A percentile compares a stretch with the other conserved stretches of the same genome.
Evolutionary conservation across 495 filamentous ascomycete genomes (phyloP).

Genomic region (Xanthoparmelia taractica): DNA sequence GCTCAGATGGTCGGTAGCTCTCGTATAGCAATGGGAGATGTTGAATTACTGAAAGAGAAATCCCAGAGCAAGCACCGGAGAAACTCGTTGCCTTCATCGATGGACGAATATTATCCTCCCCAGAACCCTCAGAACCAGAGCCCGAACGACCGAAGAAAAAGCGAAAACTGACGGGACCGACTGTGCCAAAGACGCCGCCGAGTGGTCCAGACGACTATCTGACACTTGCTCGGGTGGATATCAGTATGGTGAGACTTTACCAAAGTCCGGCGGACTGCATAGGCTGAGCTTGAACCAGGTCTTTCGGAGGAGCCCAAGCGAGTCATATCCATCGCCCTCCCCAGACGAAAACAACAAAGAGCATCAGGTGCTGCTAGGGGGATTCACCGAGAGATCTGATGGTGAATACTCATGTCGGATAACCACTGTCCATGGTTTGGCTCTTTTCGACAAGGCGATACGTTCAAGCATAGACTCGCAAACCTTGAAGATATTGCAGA

Average conservation of each 20-base stretch:
- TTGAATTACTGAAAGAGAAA: neutral
- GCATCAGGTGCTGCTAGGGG: conserved; percentile 13
- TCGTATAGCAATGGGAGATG: neutral
- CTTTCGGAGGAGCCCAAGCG: conserved; percentile 8
- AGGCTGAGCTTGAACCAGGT: neutral
- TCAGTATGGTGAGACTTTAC: conserved; percentile 13
- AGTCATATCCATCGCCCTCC: conserved; percentile 15
- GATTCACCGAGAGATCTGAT: neutral
- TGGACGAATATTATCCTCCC: neutral
- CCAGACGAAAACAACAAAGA: conserved; percentile 1
- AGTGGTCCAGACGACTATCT: conserved; percentile 11
- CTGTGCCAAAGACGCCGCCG: neutral
- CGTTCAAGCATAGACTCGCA: conserved; percentile 2
- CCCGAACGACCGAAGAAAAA: conserved; percentile 15
- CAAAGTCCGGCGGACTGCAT: neutral
- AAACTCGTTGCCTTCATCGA: conserved; percentile 13
- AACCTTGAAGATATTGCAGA: conserved; percentile 8
- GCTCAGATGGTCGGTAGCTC: conserved; percentile 1
- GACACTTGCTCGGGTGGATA: conserved; percentile 21
- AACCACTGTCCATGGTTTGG: conserved; percentile 6
- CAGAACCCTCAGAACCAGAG: neutral
- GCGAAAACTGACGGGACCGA: conserved; percentile 8
- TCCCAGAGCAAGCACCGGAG: conserved; percentile 8
- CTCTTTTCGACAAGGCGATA: conserved; percentile 12
- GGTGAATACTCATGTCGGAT: conserved; percentile 12